Evolutionary conservation across 192 early-diverging fungal species (phyloP).

Genomic region (Coemansia sp.): DNA sequence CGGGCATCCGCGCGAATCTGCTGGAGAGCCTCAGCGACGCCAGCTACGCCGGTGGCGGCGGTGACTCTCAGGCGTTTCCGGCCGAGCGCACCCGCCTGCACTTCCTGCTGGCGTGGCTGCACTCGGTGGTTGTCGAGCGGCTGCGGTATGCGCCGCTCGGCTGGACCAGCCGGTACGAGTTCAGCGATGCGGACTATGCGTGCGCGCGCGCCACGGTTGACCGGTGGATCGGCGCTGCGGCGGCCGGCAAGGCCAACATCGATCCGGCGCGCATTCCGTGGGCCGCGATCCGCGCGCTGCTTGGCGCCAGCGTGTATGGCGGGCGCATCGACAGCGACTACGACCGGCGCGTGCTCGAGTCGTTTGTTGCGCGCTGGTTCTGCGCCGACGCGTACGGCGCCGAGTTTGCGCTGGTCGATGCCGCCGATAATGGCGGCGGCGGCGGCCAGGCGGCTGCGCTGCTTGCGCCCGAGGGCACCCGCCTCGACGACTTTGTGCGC

Average conservation of each 20-base stretch:
- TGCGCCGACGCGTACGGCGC: constrained; percentile 73
- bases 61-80: constrained; percentile 23
- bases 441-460: constrained; percentile 46
- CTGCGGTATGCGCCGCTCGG: constrained; percentile 96
- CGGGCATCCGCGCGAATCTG: constrained; percentile 94
- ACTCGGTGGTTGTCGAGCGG: constrained; percentile 93
- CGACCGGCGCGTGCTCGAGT: constrained; percentile 84
- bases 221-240: constrained; percentile 84
- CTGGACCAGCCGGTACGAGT: constrained; percentile 97
- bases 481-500: constrained; percentile 78
- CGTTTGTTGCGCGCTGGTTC: constrained; percentile 86
- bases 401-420: constrained; percentile 75
- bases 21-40: constrained; percentile 73
- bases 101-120: constrained; percentile 97
- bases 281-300: constrained; percentile 84
- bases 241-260: constrained; percentile 83
- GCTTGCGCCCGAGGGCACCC: constrained; percentile 83
- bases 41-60: constrained; percentile 33
- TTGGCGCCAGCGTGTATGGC: constrained; percentile 93
- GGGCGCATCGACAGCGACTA: constrained; percentile 93
- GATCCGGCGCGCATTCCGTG: constrained; percentile 95
- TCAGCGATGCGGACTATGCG: constrained; percentile 97
- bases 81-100: constrained; percentile 86
- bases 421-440: background rate
- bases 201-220: constrained; percentile 89